phyloP scores from a whole-genome alignment of 108 stramenopile genomes.

The Nitzschia sp. region DNA sequence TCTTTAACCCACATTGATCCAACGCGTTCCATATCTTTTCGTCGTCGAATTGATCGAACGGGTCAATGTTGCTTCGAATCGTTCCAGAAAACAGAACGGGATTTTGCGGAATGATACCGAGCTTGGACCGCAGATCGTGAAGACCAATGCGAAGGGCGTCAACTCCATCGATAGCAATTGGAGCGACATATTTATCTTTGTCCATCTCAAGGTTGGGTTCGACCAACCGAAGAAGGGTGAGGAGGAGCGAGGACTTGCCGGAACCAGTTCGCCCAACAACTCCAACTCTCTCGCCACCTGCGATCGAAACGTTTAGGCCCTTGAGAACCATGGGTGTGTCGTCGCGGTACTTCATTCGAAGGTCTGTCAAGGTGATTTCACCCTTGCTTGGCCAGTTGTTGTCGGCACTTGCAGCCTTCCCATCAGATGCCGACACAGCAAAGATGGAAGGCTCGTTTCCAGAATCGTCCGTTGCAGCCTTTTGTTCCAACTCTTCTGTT shows the following conservation, averaged over 20 bases:
- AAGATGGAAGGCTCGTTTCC: conserved; percentile 25
- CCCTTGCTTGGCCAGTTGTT: conserved; percentile 80
- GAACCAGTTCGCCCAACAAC: conserved; percentile 84
- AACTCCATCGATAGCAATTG: conserved; percentile 84
- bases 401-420: conserved; percentile 42
- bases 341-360: conserved; percentile 76
- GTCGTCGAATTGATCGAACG: conserved; percentile 66
- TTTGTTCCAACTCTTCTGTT: conserved; percentile 50
- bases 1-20: conserved; percentile 66
- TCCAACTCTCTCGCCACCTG: conserved; percentile 82
- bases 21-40: conserved; percentile 70
- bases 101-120: conserved; percentile 95
- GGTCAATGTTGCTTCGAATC: conserved; percentile 88
- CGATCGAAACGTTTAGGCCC: conserved; percentile 78
- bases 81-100: conserved; percentile 91
- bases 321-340: conserved; percentile 85
- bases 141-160: conserved; percentile 85
- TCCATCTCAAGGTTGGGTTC: conserved; percentile 60
- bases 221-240: conserved; percentile 83
- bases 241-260: conserved; percentile 70
- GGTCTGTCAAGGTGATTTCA: conserved; percentile 65
- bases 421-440: conserved; percentile 54
- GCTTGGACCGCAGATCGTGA: conserved; percentile 66
- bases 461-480: conserved; percentile 18
- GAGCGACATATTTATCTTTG: conserved; percentile 44